A percentile compares a stretch with the other conserved stretches of the same genome.
Conservation (phyloP, 495 filamentous ascomycete genomes). For the Ramalina intermedia region DNA sequence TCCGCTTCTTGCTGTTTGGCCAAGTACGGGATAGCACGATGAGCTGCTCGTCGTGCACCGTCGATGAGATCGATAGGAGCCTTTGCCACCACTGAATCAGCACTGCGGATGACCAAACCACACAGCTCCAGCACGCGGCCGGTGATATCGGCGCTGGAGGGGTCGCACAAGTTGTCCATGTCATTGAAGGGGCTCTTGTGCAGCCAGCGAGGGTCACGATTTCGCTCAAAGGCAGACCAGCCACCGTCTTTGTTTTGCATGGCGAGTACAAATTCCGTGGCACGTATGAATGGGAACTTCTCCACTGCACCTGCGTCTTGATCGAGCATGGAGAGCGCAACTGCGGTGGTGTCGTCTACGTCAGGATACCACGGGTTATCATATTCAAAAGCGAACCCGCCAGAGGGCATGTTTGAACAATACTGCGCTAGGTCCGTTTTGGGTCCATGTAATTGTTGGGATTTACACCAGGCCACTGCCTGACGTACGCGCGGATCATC, state of each 20-base stretch:
- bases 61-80: background rate
- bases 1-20: background rate
- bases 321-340: constrained; percentile 9
- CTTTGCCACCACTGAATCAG: background rate
- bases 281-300: background rate
- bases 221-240: constrained; percentile 16
- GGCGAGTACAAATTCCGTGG: constrained; percentile 12
- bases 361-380: constrained; percentile 16
- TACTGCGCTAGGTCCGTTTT: constrained; percentile 13
- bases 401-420: constrained; percentile 2
- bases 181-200: constrained; percentile 15
- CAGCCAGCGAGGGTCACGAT: constrained; percentile 13
- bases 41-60: background rate
- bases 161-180: constrained; percentile 13
- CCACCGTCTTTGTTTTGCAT: constrained; percentile 19
- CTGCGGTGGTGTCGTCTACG: constrained; percentile 17
- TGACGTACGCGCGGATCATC: background rate
- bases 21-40: background rate
- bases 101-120: background rate
- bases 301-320: constrained; percentile 5
- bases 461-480: constrained; percentile 5
- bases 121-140: background rate
- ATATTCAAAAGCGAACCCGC: constrained; percentile 16
- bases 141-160: background rate
- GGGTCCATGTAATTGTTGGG: constrained; percentile 4